Evolutionary conservation across 1,139 yeast genomes (phyloP), one percentile per base, ranked within the genome.

Genomic region (Hanseniaspora sp.): DNA sequence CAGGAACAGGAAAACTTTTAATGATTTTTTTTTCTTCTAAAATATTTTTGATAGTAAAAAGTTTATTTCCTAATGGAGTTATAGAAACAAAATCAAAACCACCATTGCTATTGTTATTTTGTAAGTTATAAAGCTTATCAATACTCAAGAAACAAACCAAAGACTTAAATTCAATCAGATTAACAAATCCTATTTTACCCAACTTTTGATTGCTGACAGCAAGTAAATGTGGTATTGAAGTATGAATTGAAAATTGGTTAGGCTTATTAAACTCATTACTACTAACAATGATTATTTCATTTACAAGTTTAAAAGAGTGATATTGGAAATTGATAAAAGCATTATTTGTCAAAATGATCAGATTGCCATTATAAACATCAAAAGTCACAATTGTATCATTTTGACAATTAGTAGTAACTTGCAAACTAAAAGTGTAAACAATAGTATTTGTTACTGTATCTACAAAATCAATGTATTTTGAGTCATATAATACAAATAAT

Each of bases 41-140:
- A 13, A 39, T 31, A 15, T 44, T 44, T 13, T 44, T 42, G 11
- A 51, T 33, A 7, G 43, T 18, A n/a, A 51, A 15, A 7, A 51
- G 12, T 33, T 28, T 44, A 33, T 45, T 49, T 12, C 54, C 54
- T 7, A 51, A 15, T 4, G 54, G 54, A 17, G 54, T 51, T 9
- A 51, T 31, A 9, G 35, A 37, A 17, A 51, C n/a, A 30, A 38
- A 51, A 45, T 51, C 48, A 13, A 39, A 33, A n/a, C 40, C 28
- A 9, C 23, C 13, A n/a, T 15, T 33, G 8, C 7, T 15, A 4
- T 12, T 18, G 37, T 31, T 28, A 45, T 5, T n/a, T 51, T 45
- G 39, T 28, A 42, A 28, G 35, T 38, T 31, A 34, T 29, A 28
- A 35, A 23, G 3, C 23, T 33, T 51, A 1, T 44, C 48, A n/a